These are phyloP conservation scores for Phytophthora rubi DNA, from an alignment of 352 stramenopile genomes.

Conservation along the genomic window DNA sequence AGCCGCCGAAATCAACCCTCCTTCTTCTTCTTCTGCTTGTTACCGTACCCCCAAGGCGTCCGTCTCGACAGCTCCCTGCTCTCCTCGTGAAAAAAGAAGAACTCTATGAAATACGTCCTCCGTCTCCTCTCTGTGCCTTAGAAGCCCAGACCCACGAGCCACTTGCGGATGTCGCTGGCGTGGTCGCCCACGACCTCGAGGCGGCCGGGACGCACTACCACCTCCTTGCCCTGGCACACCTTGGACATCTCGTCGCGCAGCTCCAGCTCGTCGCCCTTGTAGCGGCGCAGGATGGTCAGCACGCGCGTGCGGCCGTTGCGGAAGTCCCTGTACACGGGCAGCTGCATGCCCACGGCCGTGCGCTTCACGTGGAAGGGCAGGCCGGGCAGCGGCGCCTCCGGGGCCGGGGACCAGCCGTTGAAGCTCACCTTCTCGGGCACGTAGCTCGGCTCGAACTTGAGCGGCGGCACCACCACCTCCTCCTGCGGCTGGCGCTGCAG, in stretches of 20 bases:
- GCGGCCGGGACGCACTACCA: conserved; percentile 67
- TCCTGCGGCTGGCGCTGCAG: conserved; percentile 68
- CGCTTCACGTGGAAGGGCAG: conserved; percentile 86
- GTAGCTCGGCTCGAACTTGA: conserved; percentile 87
- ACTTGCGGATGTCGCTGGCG: conserved; percentile 77
- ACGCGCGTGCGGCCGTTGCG: conserved; percentile 87
- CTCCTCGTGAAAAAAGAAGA: neutral
- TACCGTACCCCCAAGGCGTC: conserved; percentile 3
- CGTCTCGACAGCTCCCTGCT: conserved; percentile 3
- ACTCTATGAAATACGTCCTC: conserved; percentile 29
- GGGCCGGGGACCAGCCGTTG: conserved; percentile 86
- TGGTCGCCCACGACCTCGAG: conserved; percentile 85
- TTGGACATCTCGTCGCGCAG: conserved; percentile 85
- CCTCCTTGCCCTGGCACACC: conserved; percentile 82
- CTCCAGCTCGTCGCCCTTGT: conserved; percentile 80
- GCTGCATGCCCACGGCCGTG: conserved; percentile 76
- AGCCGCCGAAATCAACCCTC: conserved; percentile 11
- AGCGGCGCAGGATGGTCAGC: conserved; percentile 86
- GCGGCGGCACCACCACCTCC: conserved; percentile 60
- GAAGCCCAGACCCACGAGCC: conserved; percentile 85
- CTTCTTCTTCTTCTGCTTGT: conserved; percentile 1
- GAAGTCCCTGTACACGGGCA: conserved; percentile 89
- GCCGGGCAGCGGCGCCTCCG: conserved; percentile 61
- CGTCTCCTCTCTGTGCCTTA: conserved; percentile 36
- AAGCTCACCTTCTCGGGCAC: conserved; percentile 86